Evolutionary conservation across 805 yeast species (phyloP).

Genomic region (Scheffersomyces stipitis): DNA sequence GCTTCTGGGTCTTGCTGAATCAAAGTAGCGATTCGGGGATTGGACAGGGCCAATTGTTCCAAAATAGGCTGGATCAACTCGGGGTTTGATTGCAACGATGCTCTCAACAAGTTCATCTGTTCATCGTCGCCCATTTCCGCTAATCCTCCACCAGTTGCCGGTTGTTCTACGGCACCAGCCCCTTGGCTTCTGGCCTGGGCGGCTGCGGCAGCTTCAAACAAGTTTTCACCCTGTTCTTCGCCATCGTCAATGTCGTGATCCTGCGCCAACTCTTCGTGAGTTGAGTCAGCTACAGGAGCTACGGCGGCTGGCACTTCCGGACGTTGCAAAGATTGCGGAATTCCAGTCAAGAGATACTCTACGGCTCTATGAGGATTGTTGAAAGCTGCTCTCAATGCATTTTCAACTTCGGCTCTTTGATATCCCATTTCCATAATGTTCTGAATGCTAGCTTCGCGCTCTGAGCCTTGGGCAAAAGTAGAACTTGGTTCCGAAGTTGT

Average conservation of each 20-base stretch:
- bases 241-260: slow-evolving; percentile 34
- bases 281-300: slow-evolving; percentile 13
- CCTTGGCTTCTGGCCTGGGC: slow-evolving; percentile 13
- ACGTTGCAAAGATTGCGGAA: slow-evolving; percentile 63
- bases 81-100: slow-evolving; percentile 80
- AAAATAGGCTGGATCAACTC: slow-evolving; percentile 81
- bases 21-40: slow-evolving; percentile 81
- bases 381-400: slow-evolving; percentile 91
- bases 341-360: slow-evolving; percentile 86
- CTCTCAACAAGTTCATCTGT: slow-evolving; percentile 60
- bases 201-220: slow-evolving; percentile 49
- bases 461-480: slow-evolving; percentile 73
- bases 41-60: slow-evolving; percentile 74
- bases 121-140: slow-evolving; percentile 47
- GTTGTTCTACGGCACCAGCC: slow-evolving; percentile 15
- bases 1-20: slow-evolving; percentile 89
- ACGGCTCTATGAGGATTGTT: slow-evolving; percentile 98
- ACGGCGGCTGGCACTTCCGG: slow-evolving; percentile 23
- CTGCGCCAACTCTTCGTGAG: slow-evolving; percentile 16
- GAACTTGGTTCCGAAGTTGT: slow-evolving; percentile 34
- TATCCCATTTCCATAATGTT: slow-evolving; percentile 97
- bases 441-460: slow-evolving; percentile 73
- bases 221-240: slow-evolving; percentile 41
- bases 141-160: slow-evolving; percentile 28
- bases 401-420: slow-evolving; percentile 80